Conservation (phyloP, 257 asterid species). For the Gentiana macrophylla region DNA sequence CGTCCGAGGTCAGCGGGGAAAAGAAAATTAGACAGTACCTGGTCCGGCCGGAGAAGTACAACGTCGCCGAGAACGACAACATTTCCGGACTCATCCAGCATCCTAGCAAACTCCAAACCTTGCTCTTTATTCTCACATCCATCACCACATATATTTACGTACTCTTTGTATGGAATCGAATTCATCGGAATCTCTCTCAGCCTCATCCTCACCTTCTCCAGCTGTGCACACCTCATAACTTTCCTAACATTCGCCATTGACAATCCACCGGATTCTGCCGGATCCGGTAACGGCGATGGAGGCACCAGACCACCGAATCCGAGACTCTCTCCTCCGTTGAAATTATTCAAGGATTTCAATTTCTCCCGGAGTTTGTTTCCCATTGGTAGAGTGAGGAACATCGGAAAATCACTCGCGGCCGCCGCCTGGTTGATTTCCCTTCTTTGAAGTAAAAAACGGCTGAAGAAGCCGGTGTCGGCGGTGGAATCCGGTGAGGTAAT, state of each 20-base stretch:
- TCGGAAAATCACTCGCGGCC: constrained; percentile 27
- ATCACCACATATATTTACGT: constrained; percentile 38
- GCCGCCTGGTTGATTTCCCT: constrained; percentile 44
- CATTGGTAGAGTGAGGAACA: constrained; percentile 39
- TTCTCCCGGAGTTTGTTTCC: constrained; percentile 60
- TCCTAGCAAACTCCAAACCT: constrained; percentile 54
- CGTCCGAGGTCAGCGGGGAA: too few species aligned
- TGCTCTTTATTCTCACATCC: constrained; percentile 27
- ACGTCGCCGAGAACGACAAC: constrained; percentile 71
- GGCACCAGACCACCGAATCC: constrained; percentile 22
- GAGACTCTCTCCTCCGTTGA: constrained; percentile 19
- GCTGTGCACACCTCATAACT: constrained; percentile 34
- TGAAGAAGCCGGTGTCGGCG: constrained; percentile 23
- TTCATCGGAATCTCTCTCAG: constrained; percentile 44
- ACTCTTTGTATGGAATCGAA: constrained; percentile 44
- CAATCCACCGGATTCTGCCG: constrained; percentile 13
- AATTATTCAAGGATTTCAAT: constrained; percentile 28
- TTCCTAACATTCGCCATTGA: constrained; percentile 42
- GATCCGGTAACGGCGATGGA: constrained; percentile 9
- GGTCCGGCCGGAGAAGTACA: constrained; percentile 67
- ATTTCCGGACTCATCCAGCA: constrained; percentile 58
- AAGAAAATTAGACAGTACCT: constrained; percentile 27
- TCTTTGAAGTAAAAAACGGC: constrained; percentile 36
- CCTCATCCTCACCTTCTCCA: constrained; percentile 33
- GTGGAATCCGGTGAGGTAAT: constrained; percentile 19